Base-by-base conservation (phyloP, 306 rosid species). In the Cercis canadensis region DNA sequence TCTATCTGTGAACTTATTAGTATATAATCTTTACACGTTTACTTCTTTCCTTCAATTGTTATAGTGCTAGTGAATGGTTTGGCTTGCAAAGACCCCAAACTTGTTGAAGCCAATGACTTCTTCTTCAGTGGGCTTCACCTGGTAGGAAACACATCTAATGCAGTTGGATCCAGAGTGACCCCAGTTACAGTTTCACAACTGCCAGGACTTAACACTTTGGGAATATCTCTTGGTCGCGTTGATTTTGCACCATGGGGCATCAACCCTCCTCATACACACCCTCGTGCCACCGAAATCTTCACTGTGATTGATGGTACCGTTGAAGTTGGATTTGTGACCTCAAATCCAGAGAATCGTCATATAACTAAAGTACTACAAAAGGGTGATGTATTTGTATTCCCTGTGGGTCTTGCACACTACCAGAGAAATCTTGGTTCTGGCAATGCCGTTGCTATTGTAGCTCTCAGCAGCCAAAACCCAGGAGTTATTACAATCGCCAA, bases 51-150 rank as follows among this genome's bases (percentile, higher is more conserved):
- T n/a, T n/a, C n/a, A n/a, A n/a, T n/a, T n/a, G n/a, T n/a, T n/a
- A n/a, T n/a, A n/a, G n/a, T 57, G 2, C 0, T 29, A 15, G 37
- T 31, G 62, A 57, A 57, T 57, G 62, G 62, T 11, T 12, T 24
- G 1, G 41, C 6, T 4, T 57, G 62, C 41, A 57, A 57, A 6
- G 41, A 57, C 41, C 62, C 62, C 37, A 29, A 57, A 57, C 40
- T 57, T 2, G 62, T 57, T 12, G 41, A 24, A 1, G 62, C 41
- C 8, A 6, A 57, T 10, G 41, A 57, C 6, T 57, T 31, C 62
- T 57, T 57, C 62, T 57, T 24, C 2, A 57, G 41, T 13, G 62
- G 62, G 4, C 62, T 57, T 31, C 62, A 57, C 62, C 6, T 57
- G 24, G 11, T 39, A 11, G 41, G 62, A 8, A 24, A 29, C 19